Evolutionary conservation across 768 basidiomycete genomes (phyloP).

Genomic region (Trichaptum fuscoviolaceum): DNA sequence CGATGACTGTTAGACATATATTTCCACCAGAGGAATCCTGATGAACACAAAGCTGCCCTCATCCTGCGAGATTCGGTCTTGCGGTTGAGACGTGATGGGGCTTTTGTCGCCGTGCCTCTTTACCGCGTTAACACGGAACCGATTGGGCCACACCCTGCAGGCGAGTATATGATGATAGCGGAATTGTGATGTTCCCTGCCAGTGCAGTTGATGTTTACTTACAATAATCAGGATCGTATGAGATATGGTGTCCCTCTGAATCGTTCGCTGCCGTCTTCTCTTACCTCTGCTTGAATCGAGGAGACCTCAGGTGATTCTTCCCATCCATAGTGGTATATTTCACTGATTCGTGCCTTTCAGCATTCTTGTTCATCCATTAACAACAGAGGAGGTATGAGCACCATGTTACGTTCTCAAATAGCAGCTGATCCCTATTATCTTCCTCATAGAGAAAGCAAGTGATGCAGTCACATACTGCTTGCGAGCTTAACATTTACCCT

Average conservation of each 20-base stretch:
- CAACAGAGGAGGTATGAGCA: slow-evolving; percentile 55
- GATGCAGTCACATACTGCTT: not conserved
- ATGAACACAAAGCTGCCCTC: slow-evolving; percentile 59
- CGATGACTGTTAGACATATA: slow-evolving; percentile 57
- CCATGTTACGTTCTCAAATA: not conserved
- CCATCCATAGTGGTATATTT: not conserved
- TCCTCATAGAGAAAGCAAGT: slow-evolving; percentile 44
- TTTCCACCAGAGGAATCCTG: slow-evolving; percentile 62
- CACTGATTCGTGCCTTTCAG: slow-evolving; percentile 27
- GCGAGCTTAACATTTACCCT: slow-evolving; percentile 1
- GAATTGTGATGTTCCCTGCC: too few species aligned
- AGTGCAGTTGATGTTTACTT: not conserved
- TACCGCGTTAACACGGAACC: slow-evolving; percentile 65
- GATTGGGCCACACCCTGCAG: slow-evolving; percentile 72
- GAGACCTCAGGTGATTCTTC: slow-evolving; percentile 52
- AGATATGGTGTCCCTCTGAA: slow-evolving; percentile 74
- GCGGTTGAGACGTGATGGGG: slow-evolving; percentile 64
- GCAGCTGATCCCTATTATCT: not conserved
- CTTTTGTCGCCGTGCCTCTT: slow-evolving; percentile 74
- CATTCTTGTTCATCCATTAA: slow-evolving; percentile 70
- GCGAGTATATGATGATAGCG: slow-evolving; percentile 30
- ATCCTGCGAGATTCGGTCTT: slow-evolving; percentile 68
- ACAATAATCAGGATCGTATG: slow-evolving; percentile 57
- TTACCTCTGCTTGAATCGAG: slow-evolving; percentile 64
- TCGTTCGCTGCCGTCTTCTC: slow-evolving; percentile 75